A percentile compares a stretch with the other conserved stretches of the same genome.
These are phyloP conservation scores for Mesotaenium endlicherianum DNA, from an alignment of 139 green algal species.

Conservation along the genomic window DNA sequence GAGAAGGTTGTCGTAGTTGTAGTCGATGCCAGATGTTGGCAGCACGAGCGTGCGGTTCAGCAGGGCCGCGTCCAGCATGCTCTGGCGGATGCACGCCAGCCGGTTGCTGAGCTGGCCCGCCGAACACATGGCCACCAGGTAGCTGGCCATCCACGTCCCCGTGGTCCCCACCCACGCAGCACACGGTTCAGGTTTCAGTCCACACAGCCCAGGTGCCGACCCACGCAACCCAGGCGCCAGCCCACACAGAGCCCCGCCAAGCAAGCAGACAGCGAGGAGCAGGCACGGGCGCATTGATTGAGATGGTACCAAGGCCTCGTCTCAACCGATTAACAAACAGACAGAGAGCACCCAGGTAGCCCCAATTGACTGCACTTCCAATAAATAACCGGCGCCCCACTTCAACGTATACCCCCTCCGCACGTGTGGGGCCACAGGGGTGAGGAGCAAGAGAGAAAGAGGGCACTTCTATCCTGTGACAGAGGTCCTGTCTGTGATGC, in stretches of 20 bases:
- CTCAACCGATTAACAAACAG: too few relatives aligned
- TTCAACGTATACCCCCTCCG: too few relatives aligned
- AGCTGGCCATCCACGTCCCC: not conserved
- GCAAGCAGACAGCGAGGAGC: too few relatives aligned
- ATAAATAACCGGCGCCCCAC: too few relatives aligned
- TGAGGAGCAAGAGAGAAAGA: too few relatives aligned
- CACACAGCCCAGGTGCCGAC: not conserved
- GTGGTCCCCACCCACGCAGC: not conserved
- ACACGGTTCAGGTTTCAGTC: not conserved
- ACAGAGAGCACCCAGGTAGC: too few relatives aligned
- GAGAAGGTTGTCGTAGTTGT: slow-evolving; percentile 38
- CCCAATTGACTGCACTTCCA: too few relatives aligned
- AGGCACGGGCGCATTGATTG: too few relatives aligned
- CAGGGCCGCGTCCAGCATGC: slow-evolving; percentile 43
- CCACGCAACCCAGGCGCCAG: not conserved
- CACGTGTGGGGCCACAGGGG: too few relatives aligned
- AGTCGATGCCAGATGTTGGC: slow-evolving; percentile 10
- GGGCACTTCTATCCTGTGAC: too few relatives aligned
- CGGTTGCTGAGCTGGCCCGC: slow-evolving; percentile 39
- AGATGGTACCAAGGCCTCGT: too few relatives aligned
- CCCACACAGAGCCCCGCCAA: not conserved
- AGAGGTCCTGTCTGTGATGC: too few relatives aligned
- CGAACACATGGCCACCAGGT: slow-evolving; percentile 41
- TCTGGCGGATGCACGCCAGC: slow-evolving; percentile 29
- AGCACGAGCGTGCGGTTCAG: slow-evolving; percentile 46